These are phyloP conservation scores for Globisporangium lucens DNA, from an alignment of 352 stramenopile genomes.

Conservation along the genomic window DNA sequence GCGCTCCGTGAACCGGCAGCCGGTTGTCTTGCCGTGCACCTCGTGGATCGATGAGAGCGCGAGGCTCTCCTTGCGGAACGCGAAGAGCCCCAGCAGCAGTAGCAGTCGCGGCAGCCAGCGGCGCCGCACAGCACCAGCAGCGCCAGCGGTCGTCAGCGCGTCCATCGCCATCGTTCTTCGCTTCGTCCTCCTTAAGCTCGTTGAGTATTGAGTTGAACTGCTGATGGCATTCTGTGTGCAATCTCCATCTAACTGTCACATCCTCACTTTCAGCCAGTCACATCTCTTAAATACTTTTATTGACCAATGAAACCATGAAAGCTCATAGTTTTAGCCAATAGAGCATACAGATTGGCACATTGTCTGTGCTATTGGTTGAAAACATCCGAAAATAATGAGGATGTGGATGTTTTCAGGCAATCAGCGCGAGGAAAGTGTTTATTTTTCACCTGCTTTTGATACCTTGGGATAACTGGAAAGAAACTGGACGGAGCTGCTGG, in stretches of 20 bases:
- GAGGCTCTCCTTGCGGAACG: slow-evolving; percentile 26
- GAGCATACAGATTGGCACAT: too few relatives aligned
- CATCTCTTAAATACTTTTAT: background rate
- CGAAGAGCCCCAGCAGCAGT: slow-evolving; percentile 26
- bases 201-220: background rate
- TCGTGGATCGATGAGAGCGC: slow-evolving; percentile 57
- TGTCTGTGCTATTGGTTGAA: too few relatives aligned
- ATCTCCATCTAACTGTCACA: slow-evolving; percentile 29
- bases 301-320: slow-evolving; percentile 17
- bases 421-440: background rate
- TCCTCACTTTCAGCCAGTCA: slow-evolving; percentile 27
- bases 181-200: background rate
- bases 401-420: slow-evolving; percentile 7
- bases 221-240: background rate
- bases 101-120: slow-evolving; percentile 22
- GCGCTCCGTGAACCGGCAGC: slow-evolving; percentile 66
- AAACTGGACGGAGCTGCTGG: background rate
- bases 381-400: background rate
- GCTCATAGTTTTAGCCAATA: background rate
- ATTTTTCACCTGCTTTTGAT: background rate
- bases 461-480: slow-evolving; percentile 7
- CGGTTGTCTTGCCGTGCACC: slow-evolving; percentile 48
- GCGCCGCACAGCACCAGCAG: background rate
- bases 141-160: background rate
- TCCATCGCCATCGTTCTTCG: background rate